These are phyloP conservation scores for Sugiyamaella boreocaroliniensis DNA, from an alignment of 805 yeast genomes.

Conservation along the genomic window DNA sequence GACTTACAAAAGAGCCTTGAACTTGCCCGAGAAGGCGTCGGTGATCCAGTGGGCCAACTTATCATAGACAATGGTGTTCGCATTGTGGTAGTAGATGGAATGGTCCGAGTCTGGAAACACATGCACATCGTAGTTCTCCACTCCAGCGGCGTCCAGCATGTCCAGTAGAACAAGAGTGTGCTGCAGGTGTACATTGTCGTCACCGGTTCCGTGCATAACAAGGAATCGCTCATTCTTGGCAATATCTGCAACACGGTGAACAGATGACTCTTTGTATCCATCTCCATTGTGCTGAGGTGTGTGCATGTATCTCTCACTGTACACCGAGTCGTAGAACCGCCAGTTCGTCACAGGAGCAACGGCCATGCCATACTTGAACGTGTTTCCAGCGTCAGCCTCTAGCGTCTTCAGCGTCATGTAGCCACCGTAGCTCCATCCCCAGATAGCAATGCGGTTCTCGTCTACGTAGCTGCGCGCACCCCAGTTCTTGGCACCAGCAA, in stretches of 20 bases:
- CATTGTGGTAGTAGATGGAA: conserved; percentile 71
- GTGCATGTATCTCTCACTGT: conserved; percentile 93
- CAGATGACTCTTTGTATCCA: conserved; percentile 56
- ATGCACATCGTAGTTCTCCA: conserved; percentile 87
- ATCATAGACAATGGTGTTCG: conserved; percentile 64
- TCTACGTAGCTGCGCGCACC: conserved; percentile 58
- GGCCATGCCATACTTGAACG: conserved; percentile 83
- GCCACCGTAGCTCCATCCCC: conserved; percentile 99
- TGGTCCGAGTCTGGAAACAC: conserved; percentile 94
- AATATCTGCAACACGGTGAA: conserved; percentile 51
- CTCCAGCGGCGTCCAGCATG: conserved; percentile 55
- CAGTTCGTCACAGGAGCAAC: conserved; percentile 98
- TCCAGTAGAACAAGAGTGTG: conserved; percentile 76
- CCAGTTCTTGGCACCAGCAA: conserved; percentile 75
- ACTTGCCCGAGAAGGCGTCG: conserved; percentile 28
- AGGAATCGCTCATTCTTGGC: conserved; percentile 59
- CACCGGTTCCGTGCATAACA: conserved; percentile 94
- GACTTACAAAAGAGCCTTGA: conserved; percentile 8
- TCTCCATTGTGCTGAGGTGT: conserved; percentile 58
- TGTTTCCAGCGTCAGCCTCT: conserved; percentile 68
- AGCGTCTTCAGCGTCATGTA: conserved; percentile 83
- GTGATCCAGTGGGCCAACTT: conserved; percentile 63
- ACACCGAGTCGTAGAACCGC: conserved; percentile 84
- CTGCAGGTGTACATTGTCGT: conserved; percentile 95
- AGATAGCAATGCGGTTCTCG: conserved; percentile 62